Conservation (phyloP, 1,284 basidiomycete genomes). For the Apiotrichum gracile region DNA sequence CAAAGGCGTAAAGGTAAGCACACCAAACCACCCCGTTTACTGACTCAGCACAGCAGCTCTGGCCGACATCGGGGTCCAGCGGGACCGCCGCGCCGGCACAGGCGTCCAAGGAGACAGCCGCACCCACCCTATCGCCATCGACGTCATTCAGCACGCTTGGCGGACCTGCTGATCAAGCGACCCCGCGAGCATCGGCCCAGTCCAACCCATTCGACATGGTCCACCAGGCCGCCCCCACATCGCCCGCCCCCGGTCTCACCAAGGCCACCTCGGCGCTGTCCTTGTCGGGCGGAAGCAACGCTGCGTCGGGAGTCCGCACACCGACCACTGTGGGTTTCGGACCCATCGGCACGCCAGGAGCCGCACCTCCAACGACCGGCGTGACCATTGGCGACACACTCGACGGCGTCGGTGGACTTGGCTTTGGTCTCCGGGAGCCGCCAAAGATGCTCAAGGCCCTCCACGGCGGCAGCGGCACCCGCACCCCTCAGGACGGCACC, state of each 20-base stretch:
- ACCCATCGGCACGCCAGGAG: conserved; percentile 44
- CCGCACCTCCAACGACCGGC: conserved; percentile 41
- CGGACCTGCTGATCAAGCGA: conserved; percentile 60
- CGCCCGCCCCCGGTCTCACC: conserved; percentile 34
- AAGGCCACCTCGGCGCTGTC: conserved; percentile 39
- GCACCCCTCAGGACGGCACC: conserved; percentile 23
- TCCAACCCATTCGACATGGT: conserved; percentile 63
- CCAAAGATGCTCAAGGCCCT: conserved; percentile 47
- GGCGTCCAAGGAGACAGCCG: conserved; percentile 11
- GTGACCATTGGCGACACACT: conserved; percentile 43
- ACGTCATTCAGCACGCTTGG: conserved; percentile 33
- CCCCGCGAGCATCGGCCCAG: conserved; percentile 57
- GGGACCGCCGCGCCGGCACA: conserved; percentile 6
- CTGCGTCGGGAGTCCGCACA: conserved; percentile 26
- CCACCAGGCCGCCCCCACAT: conserved; percentile 13
- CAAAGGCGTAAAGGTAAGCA: conserved; percentile 44
- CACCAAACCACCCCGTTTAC: neutral
- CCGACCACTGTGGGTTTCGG: conserved; percentile 41
- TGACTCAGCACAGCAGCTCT: conserved; percentile 31
- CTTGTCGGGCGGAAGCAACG: conserved; percentile 37
- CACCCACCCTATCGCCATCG: conserved; percentile 33
- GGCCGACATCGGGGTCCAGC: conserved; percentile 39
- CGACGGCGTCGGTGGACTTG: conserved; percentile 31
- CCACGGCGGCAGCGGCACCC: conserved; percentile 25
- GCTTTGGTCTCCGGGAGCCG: conserved; percentile 46